Percentiles rank a stretch among this genome's conserved stretches.
Conservation (phyloP, 2,329 filamentous ascomycete species). For the Nothopassalora personata region DNA sequence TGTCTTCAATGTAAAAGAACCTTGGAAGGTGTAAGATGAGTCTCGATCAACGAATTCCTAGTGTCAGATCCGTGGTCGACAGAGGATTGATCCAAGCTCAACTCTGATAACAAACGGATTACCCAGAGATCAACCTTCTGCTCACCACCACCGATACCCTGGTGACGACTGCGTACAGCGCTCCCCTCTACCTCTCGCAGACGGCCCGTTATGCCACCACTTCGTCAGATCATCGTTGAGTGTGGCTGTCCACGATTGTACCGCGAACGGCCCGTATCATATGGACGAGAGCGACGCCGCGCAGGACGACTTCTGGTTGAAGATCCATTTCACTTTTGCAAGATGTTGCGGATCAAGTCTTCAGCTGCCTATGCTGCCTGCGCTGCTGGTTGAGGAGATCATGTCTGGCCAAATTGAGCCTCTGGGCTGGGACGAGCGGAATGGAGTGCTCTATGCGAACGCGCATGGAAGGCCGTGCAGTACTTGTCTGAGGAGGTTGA, state of each 20-base stretch:
- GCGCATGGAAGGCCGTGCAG: constrained; percentile 3
- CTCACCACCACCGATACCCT: background rate
- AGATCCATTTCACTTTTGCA: constrained; percentile 8
- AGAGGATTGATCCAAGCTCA: background rate
- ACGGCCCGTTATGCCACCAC: background rate
- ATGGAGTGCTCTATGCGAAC: constrained; percentile 6
- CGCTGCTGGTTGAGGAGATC: constrained; percentile 9
- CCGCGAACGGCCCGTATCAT: background rate
- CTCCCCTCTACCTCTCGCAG: background rate
- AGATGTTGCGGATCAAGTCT: constrained; percentile 11
- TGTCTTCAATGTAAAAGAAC: too few relatives aligned
- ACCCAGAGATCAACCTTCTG: constrained; percentile 11
- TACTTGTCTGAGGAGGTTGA: constrained; percentile 3
- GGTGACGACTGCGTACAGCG: background rate
- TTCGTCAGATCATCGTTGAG: background rate
- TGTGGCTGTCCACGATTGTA: background rate
- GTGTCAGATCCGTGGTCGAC: too few relatives aligned
- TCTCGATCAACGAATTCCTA: too few relatives aligned
- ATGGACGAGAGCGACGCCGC: background rate
- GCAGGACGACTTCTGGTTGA: constrained; percentile 4
- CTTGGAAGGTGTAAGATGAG: too few relatives aligned
- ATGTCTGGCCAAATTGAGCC: constrained; percentile 7
- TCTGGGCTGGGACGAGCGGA: constrained; percentile 13
- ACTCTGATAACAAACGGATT: background rate
- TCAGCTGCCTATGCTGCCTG: constrained; percentile 4